Percentiles rank a stretch among this genome's conserved stretches.
phyloP scores from a whole-genome alignment of 805 yeast genomes.

The Yarrowia keelungensis region DNA sequence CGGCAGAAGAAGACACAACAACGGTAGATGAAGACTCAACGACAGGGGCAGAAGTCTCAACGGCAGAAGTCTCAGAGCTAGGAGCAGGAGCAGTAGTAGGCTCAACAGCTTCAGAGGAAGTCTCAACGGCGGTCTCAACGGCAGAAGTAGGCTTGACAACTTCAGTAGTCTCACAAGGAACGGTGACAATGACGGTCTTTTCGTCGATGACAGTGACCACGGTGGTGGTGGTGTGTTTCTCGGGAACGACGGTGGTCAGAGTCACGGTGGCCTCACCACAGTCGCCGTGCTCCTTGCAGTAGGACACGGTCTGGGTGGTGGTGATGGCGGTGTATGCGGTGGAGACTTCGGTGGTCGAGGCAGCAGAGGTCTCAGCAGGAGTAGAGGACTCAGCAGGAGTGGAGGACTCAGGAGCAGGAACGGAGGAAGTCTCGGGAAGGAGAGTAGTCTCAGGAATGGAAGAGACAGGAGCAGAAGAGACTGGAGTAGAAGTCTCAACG shows the following conservation, averaged over 20 bases:
- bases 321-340: neutral
- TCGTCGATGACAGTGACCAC: conserved; percentile 11
- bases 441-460: neutral
- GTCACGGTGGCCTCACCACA: conserved; percentile 22
- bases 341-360: neutral
- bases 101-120: too few species aligned
- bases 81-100: too few species aligned
- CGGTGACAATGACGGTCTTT: neutral
- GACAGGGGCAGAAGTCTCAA: neutral
- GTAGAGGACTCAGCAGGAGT: neutral
- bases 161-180: neutral
- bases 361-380: neutral
- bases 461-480: neutral
- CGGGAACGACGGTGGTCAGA: conserved; percentile 12
- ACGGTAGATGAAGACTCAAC: too few species aligned
- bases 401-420: neutral
- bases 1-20: too few species aligned
- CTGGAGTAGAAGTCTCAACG: neutral
- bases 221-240: conserved; percentile 15
- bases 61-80: neutral
- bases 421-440: neutral
- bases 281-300: conserved; percentile 6
- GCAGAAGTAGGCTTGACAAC: neutral
- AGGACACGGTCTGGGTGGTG: conserved; percentile 14
- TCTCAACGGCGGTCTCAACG: too few species aligned